phyloP scores from a whole-genome alignment of 73 alveolate species.

The Paramecium primaurelia region DNA sequence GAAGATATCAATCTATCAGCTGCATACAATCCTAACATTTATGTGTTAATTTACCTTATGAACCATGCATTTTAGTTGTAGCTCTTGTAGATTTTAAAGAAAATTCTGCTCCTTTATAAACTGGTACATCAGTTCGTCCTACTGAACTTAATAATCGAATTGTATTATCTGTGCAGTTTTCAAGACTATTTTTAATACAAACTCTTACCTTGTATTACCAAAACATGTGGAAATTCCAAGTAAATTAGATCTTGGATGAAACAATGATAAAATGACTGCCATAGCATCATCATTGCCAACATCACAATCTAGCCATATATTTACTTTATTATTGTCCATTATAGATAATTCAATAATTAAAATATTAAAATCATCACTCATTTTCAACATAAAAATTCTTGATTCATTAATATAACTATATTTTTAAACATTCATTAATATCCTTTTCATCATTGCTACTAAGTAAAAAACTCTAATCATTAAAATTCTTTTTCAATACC shows the following conservation, averaged over 20 bases:
- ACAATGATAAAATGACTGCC: not conserved
- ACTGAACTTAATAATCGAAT: not conserved
- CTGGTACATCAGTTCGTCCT: slow-evolving; percentile 1
- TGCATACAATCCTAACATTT: not conserved
- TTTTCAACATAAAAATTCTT: not conserved
- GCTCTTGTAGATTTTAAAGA: not conserved
- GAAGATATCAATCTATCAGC: not conserved
- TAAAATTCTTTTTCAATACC: not conserved
- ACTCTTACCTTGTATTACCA: slow-evolving; percentile 5
- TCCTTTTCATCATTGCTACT: not conserved
- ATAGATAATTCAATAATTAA: not conserved
- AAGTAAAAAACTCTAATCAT: not conserved
- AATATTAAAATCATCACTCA: not conserved
- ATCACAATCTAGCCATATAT: slow-evolving; percentile 43
- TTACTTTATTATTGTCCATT: not conserved
- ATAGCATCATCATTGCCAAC: slow-evolving; percentile 39
- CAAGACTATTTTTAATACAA: not conserved
- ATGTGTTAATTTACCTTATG: not conserved
- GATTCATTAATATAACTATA: not conserved
- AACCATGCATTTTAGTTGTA: slow-evolving; percentile 22
- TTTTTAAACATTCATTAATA: not conserved
- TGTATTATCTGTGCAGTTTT: not conserved
- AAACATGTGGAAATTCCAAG: slow-evolving; percentile 17
- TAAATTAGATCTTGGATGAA: not conserved
- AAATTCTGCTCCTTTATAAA: not conserved